Evolutionary conservation across 2,329 filamentous ascomycete genomes (phyloP).

Genomic region (Simplicillium sp.): DNA sequence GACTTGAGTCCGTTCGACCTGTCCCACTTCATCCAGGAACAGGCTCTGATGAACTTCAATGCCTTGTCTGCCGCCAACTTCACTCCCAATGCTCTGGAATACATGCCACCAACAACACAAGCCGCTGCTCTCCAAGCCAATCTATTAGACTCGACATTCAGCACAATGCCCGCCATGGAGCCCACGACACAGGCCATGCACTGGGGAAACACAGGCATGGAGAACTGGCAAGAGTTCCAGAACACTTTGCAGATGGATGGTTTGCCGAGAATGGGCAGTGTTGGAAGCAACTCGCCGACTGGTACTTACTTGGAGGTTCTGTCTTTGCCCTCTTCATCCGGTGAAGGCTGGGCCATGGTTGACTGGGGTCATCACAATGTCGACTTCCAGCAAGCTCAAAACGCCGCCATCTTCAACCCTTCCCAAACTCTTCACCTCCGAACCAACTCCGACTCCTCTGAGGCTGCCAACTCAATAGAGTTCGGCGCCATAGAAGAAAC

Average conservation of each 20-base stretch:
- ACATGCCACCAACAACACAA: constrained; percentile 53
- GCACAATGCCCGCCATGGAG: constrained; percentile 45
- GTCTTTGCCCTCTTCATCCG: constrained; percentile 71
- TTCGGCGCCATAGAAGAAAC: constrained; percentile 78
- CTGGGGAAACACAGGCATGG: constrained; percentile 53
- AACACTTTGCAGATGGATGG: constrained; percentile 45
- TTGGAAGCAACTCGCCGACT: constrained; percentile 35
- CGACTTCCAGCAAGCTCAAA: constrained; percentile 43
- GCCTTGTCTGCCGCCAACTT: constrained; percentile 37
- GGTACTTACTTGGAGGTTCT: constrained; percentile 70
- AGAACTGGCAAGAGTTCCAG: constrained; percentile 74
- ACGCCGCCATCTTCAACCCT: constrained; percentile 77
- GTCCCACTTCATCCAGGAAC: constrained; percentile 46
- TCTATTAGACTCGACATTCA: constrained; percentile 55
- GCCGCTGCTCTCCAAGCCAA: constrained; percentile 52
- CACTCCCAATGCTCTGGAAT: constrained; percentile 48
- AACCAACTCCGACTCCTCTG: constrained; percentile 78
- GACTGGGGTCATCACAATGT: constrained; percentile 61
- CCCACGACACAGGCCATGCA: constrained; percentile 44
- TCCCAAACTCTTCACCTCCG: constrained; percentile 82
- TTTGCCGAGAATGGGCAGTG: constrained; percentile 27
- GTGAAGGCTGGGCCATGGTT: constrained; percentile 80
- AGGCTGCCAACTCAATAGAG: constrained; percentile 56
- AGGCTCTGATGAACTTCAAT: constrained; percentile 45
- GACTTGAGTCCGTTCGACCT: constrained; percentile 33